Evolutionary conservation across 192 early-diverging fungal genomes (phyloP).

Genomic region (Rhizoclosmatium globosum): DNA sequence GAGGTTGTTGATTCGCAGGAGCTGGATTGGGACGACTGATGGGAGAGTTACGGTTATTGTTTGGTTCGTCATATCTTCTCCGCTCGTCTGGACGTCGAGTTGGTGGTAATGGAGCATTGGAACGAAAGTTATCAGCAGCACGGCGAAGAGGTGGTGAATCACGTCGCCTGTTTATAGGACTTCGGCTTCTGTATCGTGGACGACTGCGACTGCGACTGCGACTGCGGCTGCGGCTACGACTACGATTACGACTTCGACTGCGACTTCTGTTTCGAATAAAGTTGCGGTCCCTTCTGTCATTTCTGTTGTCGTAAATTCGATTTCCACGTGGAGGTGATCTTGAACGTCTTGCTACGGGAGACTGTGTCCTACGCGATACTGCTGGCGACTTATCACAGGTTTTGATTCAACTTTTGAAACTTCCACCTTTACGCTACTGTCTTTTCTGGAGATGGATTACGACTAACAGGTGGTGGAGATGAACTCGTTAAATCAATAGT

Average conservation of each 20-base stretch:
- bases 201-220: background rate
- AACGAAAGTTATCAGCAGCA: background rate
- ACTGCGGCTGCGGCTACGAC: background rate
- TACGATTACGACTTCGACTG: background rate
- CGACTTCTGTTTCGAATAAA: background rate
- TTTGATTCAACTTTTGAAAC: no score
- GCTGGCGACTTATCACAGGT: no score
- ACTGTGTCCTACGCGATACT: no score
- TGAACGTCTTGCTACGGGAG: background rate
- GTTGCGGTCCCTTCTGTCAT: background rate
- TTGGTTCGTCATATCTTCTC: background rate
- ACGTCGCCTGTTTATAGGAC: background rate
- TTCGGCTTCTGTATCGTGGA: background rate
- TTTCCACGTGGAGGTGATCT: background rate
- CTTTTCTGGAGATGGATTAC: no score
- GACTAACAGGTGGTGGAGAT: no score
- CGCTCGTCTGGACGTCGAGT: background rate
- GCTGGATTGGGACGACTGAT: background rate
- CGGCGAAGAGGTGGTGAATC: background rate
- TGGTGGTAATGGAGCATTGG: background rate
- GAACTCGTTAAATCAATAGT: no score
- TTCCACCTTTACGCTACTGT: no score
- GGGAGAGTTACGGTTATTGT: background rate
- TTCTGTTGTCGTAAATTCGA: background rate
- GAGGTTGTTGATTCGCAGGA: background rate